Conservation (phyloP, 352 stramenopile genomes). For the Halophytophthora polymorphica region DNA sequence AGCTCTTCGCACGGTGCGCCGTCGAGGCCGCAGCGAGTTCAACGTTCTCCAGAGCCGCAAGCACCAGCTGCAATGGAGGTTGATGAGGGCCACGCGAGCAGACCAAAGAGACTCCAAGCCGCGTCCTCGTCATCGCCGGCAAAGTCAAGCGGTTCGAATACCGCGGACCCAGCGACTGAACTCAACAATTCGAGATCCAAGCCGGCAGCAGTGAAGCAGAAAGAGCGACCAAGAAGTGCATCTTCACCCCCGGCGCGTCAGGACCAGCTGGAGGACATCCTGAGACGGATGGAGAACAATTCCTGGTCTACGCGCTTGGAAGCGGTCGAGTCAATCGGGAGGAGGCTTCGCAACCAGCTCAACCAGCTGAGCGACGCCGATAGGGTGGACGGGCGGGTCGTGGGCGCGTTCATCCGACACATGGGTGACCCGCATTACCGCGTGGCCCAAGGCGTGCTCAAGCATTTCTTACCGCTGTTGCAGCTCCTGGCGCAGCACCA, state of each 20-base stretch:
- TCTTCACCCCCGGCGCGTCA: slow-evolving; percentile 3
- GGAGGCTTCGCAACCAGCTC: slow-evolving; percentile 15
- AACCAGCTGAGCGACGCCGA: slow-evolving; percentile 5
- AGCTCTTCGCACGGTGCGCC: slow-evolving; percentile 17
- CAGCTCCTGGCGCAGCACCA: slow-evolving; percentile 33
- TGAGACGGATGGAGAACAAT: slow-evolving; percentile 43
- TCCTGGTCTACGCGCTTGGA: slow-evolving; percentile 71
- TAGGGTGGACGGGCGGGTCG: slow-evolving; percentile 60
- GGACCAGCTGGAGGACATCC: slow-evolving; percentile 54
- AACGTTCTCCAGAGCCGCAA: slow-evolving; percentile 21
- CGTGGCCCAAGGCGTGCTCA: slow-evolving; percentile 65
- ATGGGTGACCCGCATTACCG: slow-evolving; percentile 73
- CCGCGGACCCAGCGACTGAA: slow-evolving; percentile 4
- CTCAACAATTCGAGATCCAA: slow-evolving; percentile 14
- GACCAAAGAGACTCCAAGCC: slow-evolving; percentile 10
- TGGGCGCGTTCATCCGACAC: slow-evolving; percentile 56
- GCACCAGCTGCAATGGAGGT: slow-evolving; percentile 15
- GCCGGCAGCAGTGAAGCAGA: slow-evolving; percentile 6
- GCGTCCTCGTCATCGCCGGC: slow-evolving; percentile 15
- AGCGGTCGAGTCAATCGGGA: slow-evolving; percentile 48
- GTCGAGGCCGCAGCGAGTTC: slow-evolving; percentile 37
- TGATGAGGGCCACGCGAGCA: slow-evolving; percentile 12
- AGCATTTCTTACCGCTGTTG: slow-evolving; percentile 51
- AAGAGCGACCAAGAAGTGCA: slow-evolving; percentile 11
- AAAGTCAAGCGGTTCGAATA: slow-evolving; percentile 12